These are phyloP conservation scores for Exophiala lecanii-corni DNA, from an alignment of 2,329 filamentous ascomycete genomes.

Conservation along the genomic window DNA sequence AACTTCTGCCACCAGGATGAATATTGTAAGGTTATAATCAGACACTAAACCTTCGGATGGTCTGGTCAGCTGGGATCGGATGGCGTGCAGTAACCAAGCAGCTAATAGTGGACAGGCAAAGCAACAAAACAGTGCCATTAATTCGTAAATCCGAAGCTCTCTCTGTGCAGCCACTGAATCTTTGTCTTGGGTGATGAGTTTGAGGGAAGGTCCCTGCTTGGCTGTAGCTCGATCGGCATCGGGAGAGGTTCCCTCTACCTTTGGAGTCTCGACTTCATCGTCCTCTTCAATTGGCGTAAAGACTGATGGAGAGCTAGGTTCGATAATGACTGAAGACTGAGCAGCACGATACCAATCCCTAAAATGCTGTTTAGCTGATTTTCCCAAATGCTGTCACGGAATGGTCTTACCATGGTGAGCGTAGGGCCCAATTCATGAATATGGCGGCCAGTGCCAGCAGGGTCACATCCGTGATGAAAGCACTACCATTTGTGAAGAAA, in stretches of 20 bases:
- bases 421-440: conserved; percentile 88
- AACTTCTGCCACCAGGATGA: conserved; percentile 80
- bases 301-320: conserved; percentile 36
- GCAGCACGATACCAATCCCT: conserved; percentile 73
- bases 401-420: conserved; percentile 80
- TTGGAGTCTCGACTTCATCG: conserved; percentile 29
- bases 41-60: conserved; percentile 84
- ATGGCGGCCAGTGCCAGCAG: conserved; percentile 74
- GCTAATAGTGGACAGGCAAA: conserved; percentile 73
- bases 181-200: conserved; percentile 18
- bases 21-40: conserved; percentile 89
- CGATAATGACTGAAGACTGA: conserved; percentile 55
- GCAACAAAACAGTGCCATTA: conserved; percentile 69
- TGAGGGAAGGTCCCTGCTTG: neutral
- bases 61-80: conserved; percentile 73
- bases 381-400: no score
- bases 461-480: conserved; percentile 79
- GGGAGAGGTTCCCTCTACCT: neutral
- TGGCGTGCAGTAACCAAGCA: conserved; percentile 77
- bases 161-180: conserved; percentile 38
- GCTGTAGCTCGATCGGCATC: neutral
- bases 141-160: conserved; percentile 71
- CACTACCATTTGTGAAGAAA: conserved; percentile 77
- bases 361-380: no score
- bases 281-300: conserved; percentile 30